phyloP scores from a whole-genome alignment of 306 rosid species.

The Vicia faba region DNA sequence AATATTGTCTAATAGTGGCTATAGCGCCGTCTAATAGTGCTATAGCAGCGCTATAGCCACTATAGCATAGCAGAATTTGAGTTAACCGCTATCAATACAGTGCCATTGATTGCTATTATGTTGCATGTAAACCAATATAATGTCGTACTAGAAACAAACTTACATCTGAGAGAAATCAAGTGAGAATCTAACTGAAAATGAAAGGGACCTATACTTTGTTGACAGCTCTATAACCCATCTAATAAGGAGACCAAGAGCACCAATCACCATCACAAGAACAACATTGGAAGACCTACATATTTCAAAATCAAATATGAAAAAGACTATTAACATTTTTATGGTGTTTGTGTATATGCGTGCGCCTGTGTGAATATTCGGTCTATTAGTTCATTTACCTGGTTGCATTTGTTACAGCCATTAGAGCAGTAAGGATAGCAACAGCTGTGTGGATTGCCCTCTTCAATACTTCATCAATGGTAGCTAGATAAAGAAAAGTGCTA shows the following conservation, averaged over 20 bases:
- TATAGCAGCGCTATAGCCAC: no score
- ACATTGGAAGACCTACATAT: conserved; percentile 40
- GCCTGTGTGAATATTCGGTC: background rate
- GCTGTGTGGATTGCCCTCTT: conserved; percentile 87
- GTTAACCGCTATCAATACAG: background rate
- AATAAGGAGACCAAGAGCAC: conserved; percentile 52
- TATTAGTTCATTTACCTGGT: conserved; percentile 59
- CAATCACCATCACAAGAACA: conserved; percentile 44
- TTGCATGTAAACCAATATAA: conserved; percentile 13
- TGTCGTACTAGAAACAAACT: conserved; percentile 12
- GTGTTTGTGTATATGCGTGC: background rate
- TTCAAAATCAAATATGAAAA: conserved; percentile 23
- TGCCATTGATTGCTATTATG: conserved; percentile 2
- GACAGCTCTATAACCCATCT: conserved; percentile 56
- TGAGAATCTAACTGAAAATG: conserved; percentile 43
- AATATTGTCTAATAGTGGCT: no score
- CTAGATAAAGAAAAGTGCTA: conserved; percentile 84
- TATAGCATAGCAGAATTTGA: no score
- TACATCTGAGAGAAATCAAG: conserved; percentile 41
- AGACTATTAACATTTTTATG: background rate
- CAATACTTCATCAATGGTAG: conserved; percentile 67
- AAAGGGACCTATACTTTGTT: conserved; percentile 47
- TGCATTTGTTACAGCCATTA: conserved; percentile 84
- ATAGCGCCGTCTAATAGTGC: no score
- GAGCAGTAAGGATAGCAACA: conserved; percentile 86